Evolutionary conservation across 306 rosid genomes (phyloP).

Genomic region (Abrus precatorius): DNA sequence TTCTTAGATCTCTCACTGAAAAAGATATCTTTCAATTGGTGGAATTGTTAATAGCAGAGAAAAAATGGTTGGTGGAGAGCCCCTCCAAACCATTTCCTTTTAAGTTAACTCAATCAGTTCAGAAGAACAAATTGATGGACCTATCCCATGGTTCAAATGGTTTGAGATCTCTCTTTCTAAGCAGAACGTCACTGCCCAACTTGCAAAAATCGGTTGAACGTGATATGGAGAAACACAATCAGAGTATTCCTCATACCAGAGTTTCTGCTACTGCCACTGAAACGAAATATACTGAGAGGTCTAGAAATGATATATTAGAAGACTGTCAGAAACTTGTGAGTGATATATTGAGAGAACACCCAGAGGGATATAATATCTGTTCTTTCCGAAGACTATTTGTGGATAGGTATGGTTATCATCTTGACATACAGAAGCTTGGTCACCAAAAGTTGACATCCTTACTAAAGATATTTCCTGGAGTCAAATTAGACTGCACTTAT

Average conservation of each 20-base stretch:
- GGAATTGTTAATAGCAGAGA: conserved; percentile 70
- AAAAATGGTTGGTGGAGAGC: conserved; percentile 84
- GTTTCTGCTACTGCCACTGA: conserved; percentile 48
- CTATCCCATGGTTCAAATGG: conserved; percentile 51
- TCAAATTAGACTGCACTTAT: conserved; percentile 55
- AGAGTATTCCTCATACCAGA: conserved; percentile 53
- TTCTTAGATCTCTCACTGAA: conserved; percentile 58
- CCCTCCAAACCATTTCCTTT: conserved; percentile 67
- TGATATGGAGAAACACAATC: conserved; percentile 56
- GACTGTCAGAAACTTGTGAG: conserved; percentile 74
- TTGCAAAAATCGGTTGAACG: conserved; percentile 50
- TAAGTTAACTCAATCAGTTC: conserved; percentile 50
- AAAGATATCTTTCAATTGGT: conserved; percentile 70
- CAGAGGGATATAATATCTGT: conserved; percentile 65
- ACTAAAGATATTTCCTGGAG: conserved; percentile 71
- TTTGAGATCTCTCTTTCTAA: conserved; percentile 68
- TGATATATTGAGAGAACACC: conserved; percentile 63
- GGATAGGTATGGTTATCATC: conserved; percentile 65
- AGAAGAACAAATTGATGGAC: conserved; percentile 47
- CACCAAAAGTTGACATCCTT: conserved; percentile 63
- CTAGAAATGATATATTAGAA: conserved; percentile 59
- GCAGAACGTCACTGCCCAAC: conserved; percentile 35
- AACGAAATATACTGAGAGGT: conserved; percentile 51
- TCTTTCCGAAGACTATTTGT: conserved; percentile 58
- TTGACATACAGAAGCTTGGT: conserved; percentile 75